Conservation (phyloP, 768 basidiomycete species). For the Sporobolomyces pararoseus region DNA sequence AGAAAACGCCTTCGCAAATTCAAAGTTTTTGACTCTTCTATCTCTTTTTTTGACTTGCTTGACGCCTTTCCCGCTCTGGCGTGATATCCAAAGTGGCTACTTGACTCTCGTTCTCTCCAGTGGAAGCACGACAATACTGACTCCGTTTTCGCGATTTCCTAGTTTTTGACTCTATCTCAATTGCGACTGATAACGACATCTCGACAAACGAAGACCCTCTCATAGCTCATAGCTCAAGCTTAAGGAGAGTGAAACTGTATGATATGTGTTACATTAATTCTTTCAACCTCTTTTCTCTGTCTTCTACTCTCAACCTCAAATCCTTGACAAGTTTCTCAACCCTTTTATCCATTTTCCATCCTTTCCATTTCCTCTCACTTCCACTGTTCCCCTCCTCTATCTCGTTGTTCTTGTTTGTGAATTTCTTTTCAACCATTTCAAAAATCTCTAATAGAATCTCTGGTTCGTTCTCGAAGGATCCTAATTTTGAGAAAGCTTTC, state of each 20-base stretch:
- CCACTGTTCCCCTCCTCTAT: not conserved
- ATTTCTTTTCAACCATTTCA: conserved; percentile 59
- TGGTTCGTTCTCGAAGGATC: conserved; percentile 49
- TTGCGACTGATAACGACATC: too few species aligned
- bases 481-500: conserved; percentile 61
- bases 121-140: too few species aligned
- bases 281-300: not conserved
- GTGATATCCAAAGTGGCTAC: too few species aligned
- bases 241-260: too few species aligned
- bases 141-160: too few species aligned
- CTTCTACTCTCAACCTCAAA: not conserved
- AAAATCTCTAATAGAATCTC: conserved; percentile 59
- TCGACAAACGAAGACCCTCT: too few species aligned
- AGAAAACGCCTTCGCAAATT: too few species aligned
- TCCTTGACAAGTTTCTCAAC: not conserved
- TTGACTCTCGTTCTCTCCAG: too few species aligned
- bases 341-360: conserved; percentile 25
- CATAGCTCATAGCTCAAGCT: too few species aligned
- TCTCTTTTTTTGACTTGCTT: too few species aligned
- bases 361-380: conserved; percentile 4
- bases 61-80: too few species aligned
- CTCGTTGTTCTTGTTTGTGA: conserved; percentile 45
- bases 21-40: too few species aligned
- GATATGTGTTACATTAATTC: conserved; percentile 2
- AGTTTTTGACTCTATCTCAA: not conserved